Evolutionary conservation across 495 filamentous ascomycete genomes (phyloP).

Genomic region (Cercophora scortea): DNA sequence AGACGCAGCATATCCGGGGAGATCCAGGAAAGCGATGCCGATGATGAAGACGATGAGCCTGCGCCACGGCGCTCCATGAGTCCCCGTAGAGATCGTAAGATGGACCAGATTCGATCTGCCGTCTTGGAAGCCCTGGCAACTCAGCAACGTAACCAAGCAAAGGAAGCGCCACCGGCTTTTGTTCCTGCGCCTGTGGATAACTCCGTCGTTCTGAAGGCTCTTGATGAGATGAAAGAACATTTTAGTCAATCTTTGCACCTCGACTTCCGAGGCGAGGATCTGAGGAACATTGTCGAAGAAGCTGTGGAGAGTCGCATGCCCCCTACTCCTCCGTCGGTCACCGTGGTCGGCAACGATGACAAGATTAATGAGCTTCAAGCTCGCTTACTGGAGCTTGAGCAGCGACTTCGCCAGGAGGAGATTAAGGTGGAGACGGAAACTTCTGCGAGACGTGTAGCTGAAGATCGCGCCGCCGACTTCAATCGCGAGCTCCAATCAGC

Average conservation of each 20-base stretch:
- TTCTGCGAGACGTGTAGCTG: slow-evolving; percentile 30
- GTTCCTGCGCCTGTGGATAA: slow-evolving; percentile 15
- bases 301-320: slow-evolving; percentile 44
- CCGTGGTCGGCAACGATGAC: slow-evolving; percentile 18
- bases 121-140: slow-evolving; percentile 71
- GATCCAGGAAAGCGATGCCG: slow-evolving; percentile 76
- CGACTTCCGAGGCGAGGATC: slow-evolving; percentile 45
- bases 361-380: slow-evolving; percentile 32
- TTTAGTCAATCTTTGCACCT: slow-evolving; percentile 34
- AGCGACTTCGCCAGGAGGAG: slow-evolving; percentile 37
- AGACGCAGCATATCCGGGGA: slow-evolving; percentile 55
- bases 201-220: slow-evolving; percentile 23
- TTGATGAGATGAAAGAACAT: slow-evolving; percentile 43
- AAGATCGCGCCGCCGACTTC: slow-evolving; percentile 35
- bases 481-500: slow-evolving; percentile 38
- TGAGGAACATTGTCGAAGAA: slow-evolving; percentile 52
- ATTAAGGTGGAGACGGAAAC: slow-evolving; percentile 31
- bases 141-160: slow-evolving; percentile 39
- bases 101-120: slow-evolving; percentile 74
- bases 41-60: slow-evolving; percentile 83
- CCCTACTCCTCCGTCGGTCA: slow-evolving; percentile 24
- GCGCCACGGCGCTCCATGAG: slow-evolving; percentile 54
- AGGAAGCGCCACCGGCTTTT: slow-evolving; percentile 14
- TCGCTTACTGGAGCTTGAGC: slow-evolving; percentile 34
- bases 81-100: slow-evolving; percentile 62